Conservation (phyloP, 2,329 filamentous ascomycete genomes). For the Acrodontium crateriforme region DNA sequence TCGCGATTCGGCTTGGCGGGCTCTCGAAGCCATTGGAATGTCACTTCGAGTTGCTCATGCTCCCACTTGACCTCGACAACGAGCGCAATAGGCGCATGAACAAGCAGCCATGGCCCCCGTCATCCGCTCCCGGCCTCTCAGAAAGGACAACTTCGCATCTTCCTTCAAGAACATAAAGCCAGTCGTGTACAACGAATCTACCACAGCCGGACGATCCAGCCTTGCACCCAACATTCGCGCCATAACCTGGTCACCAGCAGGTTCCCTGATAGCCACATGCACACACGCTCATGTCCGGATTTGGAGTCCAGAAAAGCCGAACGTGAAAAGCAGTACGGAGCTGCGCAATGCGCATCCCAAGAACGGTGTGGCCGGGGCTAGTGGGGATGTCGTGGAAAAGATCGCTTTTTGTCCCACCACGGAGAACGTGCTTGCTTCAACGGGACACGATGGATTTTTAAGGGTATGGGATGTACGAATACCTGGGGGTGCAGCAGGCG, state of each 20-base stretch:
- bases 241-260: constrained; percentile 76
- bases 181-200: constrained; percentile 45
- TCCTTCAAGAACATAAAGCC: constrained; percentile 57
- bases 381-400: constrained; percentile 53
- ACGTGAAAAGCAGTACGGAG: constrained; percentile 62
- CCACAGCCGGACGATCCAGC: constrained; percentile 17
- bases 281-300: constrained; percentile 57
- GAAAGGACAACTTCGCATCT: constrained; percentile 54
- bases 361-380: constrained; percentile 28
- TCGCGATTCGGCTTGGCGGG: too few relatives aligned
- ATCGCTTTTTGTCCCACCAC: constrained; percentile 66
- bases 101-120: constrained; percentile 22
- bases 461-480: constrained; percentile 66
- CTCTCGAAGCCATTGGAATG: too few relatives aligned
- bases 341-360: constrained; percentile 35
- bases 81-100: too few relatives aligned
- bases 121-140: constrained; percentile 40
- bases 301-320: constrained; percentile 67
- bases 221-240: constrained; percentile 18
- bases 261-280: constrained; percentile 72
- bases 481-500: constrained; percentile 32
- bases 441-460: constrained; percentile 59
- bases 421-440: constrained; percentile 63
- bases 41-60: too few relatives aligned
- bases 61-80: too few relatives aligned